These are phyloP conservation scores for Quercus engelmannii DNA, from an alignment of 306 rosid genomes.

Conservation along the genomic window DNA sequence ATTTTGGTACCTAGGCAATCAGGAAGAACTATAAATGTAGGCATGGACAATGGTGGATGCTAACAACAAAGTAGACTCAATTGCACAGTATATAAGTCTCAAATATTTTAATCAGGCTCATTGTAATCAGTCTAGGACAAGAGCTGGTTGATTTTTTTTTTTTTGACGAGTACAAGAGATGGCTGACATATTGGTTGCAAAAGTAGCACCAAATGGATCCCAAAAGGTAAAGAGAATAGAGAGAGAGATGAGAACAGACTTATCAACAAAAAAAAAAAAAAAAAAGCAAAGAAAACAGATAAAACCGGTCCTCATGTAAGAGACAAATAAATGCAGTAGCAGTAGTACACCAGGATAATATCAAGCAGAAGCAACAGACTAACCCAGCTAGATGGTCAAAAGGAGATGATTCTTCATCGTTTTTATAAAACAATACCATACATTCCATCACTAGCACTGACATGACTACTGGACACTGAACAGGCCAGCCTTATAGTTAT, in stretches of 20 bases:
- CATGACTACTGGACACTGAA: background rate
- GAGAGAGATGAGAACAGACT: too few relatives aligned
- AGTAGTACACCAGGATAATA: background rate
- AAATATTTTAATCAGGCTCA: background rate
- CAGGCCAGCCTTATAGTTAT: background rate
- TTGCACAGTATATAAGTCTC: background rate
- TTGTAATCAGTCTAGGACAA: background rate
- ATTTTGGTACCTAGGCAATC: conserved; percentile 63
- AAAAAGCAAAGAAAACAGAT: background rate
- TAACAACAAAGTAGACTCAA: background rate
- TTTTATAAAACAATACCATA: background rate
- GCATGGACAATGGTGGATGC: conserved; percentile 15
- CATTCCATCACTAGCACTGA: background rate
- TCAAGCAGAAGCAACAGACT: background rate
- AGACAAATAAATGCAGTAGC: background rate
- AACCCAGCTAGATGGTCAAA: background rate
- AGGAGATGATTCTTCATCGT: background rate
- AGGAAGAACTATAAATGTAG: conserved; percentile 13
- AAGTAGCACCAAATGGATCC: background rate
- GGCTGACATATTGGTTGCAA: background rate
- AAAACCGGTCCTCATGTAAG: background rate
- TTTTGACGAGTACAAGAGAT: background rate
- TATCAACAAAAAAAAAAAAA: too few relatives aligned
- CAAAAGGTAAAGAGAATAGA: background rate
- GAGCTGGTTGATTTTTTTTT: background rate